phyloP scores from a whole-genome alignment of 2,329 filamentous ascomycete species.

The Penicillium thymicola region DNA sequence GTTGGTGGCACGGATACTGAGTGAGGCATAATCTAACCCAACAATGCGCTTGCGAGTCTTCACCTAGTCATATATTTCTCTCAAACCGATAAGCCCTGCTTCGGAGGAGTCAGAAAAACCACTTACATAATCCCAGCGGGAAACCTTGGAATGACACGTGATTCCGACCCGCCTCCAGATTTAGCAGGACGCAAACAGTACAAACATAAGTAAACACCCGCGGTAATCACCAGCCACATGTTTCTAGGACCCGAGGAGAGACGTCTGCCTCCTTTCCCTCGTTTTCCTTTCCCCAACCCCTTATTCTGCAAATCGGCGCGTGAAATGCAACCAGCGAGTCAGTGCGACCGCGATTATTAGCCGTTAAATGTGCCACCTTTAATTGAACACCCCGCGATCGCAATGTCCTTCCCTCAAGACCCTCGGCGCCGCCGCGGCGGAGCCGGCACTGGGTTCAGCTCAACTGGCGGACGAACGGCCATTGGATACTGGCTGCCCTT shows the following conservation, averaged over 20 bases:
- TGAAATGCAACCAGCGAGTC: slow-evolving; percentile 34
- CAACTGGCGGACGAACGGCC: slow-evolving; percentile 40
- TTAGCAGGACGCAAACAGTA: slow-evolving; percentile 26
- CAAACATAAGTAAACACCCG: slow-evolving; percentile 31
- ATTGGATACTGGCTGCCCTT: slow-evolving; percentile 82
- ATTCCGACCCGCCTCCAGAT: slow-evolving; percentile 23
- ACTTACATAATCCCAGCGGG: not conserved
- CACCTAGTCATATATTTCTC: slow-evolving; percentile 1
- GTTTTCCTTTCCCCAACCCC: slow-evolving; percentile 18
- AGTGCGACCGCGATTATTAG: slow-evolving; percentile 23
- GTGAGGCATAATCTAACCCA: slow-evolving; percentile 27
- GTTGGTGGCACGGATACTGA: slow-evolving; percentile 54
- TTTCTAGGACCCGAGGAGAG: slow-evolving; percentile 37
- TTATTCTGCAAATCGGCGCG: slow-evolving; percentile 16
- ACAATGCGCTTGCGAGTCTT: not conserved
- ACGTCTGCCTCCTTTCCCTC: slow-evolving; percentile 14
- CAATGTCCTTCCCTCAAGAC: slow-evolving; percentile 43
- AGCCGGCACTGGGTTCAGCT: slow-evolving; percentile 42
- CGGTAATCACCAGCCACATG: slow-evolving; percentile 43
- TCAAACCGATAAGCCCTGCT: slow-evolving; percentile 1
- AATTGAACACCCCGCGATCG: slow-evolving; percentile 24
- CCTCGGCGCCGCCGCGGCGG: slow-evolving; percentile 37
- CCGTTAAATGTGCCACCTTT: slow-evolving; percentile 27
- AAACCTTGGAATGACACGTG: not conserved
- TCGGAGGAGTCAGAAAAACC: slow-evolving; percentile 1